phyloP scores from a whole-genome alignment of 305 asterid genomes.

The Solanum aculeatissimum region DNA sequence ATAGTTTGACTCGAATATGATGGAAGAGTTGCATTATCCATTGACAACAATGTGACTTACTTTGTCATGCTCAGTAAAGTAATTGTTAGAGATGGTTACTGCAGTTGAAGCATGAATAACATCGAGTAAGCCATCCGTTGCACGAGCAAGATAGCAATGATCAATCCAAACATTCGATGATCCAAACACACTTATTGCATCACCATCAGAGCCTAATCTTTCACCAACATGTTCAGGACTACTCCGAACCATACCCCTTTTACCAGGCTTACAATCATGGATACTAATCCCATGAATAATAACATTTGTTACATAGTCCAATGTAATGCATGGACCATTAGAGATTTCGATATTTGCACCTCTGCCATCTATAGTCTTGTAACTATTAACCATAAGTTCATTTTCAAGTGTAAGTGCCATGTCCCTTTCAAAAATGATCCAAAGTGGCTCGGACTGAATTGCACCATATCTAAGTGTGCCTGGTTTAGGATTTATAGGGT shows the following conservation, averaged over 20 bases:
- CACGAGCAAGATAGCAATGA: constrained; percentile 46
- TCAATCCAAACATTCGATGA: constrained; percentile 48
- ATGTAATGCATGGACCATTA: constrained; percentile 44
- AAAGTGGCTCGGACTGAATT: constrained; percentile 31
- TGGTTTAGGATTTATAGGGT: constrained; percentile 28
- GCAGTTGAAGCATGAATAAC: constrained; percentile 39
- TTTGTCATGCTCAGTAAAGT: constrained; percentile 53
- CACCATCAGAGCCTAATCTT: constrained; percentile 47
- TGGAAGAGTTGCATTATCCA: background rate
- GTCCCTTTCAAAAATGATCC: constrained; percentile 40
- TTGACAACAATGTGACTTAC: constrained; percentile 2
- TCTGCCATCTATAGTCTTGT: constrained; percentile 58
- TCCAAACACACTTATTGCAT: constrained; percentile 26
- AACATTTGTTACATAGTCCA: constrained; percentile 34
- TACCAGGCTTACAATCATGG: constrained; percentile 51
- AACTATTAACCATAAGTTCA: constrained; percentile 39
- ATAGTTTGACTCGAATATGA: background rate
- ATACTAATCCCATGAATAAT: constrained; percentile 55
- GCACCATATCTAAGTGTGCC: constrained; percentile 50
- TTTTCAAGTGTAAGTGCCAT: constrained; percentile 37
- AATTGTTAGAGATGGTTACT: constrained; percentile 43
- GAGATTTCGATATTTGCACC: constrained; percentile 43
- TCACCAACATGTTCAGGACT: constrained; percentile 32
- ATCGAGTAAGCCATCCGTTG: constrained; percentile 46
- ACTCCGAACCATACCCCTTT: constrained; percentile 33